Conservation (phyloP, 2,329 filamentous ascomycete species). For the Furcasterigmium furcatum region DNA sequence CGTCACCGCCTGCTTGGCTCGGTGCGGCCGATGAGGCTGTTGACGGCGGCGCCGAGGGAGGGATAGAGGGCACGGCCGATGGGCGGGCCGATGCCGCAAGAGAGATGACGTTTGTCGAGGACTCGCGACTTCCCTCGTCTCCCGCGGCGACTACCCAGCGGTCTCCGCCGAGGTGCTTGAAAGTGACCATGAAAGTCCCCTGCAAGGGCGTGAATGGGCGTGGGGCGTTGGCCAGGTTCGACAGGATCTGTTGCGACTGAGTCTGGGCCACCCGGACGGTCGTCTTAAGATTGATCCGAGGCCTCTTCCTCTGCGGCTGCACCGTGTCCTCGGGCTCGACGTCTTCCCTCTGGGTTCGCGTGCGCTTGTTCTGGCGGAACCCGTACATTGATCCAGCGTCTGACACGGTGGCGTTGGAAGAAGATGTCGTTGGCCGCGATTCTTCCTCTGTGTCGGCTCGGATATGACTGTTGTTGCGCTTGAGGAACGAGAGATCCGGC, state of each 20-base stretch:
- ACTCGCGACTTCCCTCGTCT: slow-evolving; percentile 5
- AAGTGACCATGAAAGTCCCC: slow-evolving; percentile 6
- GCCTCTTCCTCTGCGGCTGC: slow-evolving; percentile 31
- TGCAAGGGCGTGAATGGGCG: not conserved
- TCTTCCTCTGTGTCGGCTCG: slow-evolving; percentile 32
- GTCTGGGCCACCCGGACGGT: slow-evolving; percentile 3
- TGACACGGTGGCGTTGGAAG: slow-evolving; percentile 43
- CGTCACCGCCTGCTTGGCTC: slow-evolving; percentile 24
- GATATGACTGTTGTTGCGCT: not conserved
- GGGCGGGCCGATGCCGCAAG: not conserved
- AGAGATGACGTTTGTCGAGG: slow-evolving; percentile 9
- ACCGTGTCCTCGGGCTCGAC: slow-evolving; percentile 37
- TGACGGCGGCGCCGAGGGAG: slow-evolving; percentile 10
- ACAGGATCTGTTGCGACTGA: slow-evolving; percentile 6
- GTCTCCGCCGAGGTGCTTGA: slow-evolving; percentile 8
- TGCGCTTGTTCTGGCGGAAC: slow-evolving; percentile 34
- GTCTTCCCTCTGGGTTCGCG: slow-evolving; percentile 50
- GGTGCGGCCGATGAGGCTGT: slow-evolving; percentile 11
- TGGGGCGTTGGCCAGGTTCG: slow-evolving; percentile 2
- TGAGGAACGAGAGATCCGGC: not conserved
- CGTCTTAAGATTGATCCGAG: slow-evolving; percentile 12
- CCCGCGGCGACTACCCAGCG: slow-evolving; percentile 6
- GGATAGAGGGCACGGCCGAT: slow-evolving; percentile 6
- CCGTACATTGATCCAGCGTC: slow-evolving; percentile 12
- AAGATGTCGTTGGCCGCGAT: slow-evolving; percentile 48